Percentiles rank a stretch among this genome's conserved stretches.
Evolutionary conservation across 139 green algal species (phyloP).

Genomic region (Coccomyxa sp.): DNA sequence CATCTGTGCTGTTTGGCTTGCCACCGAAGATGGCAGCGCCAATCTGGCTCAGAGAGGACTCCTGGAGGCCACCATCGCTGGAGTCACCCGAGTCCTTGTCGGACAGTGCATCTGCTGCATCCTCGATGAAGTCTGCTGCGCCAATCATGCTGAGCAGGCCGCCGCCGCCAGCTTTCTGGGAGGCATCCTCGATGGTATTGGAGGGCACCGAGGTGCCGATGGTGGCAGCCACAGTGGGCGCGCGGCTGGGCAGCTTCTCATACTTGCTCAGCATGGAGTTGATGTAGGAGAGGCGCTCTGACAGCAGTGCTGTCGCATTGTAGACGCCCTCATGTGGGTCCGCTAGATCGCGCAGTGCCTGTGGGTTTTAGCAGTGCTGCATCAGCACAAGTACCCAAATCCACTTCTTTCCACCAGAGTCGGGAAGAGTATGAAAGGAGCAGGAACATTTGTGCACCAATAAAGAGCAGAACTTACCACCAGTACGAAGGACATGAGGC

Average conservation of each 20-base stretch:
- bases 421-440: too few species aligned
- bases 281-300: constrained; percentile 17
- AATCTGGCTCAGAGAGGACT: not conserved
- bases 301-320: constrained; percentile 23
- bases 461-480: constrained; percentile 3
- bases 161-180: not conserved
- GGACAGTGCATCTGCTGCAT: not conserved
- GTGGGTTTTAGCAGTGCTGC: not conserved
- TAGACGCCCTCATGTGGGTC: constrained; percentile 29
- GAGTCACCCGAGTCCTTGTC: too few species aligned
- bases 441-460: not conserved
- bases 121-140: not conserved
- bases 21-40: too few species aligned
- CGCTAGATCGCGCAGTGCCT: constrained; percentile 26
- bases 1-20: too few species aligned
- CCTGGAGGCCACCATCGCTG: too few species aligned
- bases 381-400: too few species aligned
- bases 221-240: not conserved
- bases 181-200: not conserved
- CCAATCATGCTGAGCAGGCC: not conserved
- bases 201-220: not conserved
- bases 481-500: constrained; percentile 31
- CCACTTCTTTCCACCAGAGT: too few species aligned
- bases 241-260: constrained; percentile 17
- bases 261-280: constrained; percentile 24